A percentile compares a stretch with the other conserved stretches of the same genome.
These are phyloP conservation scores for Smallanthus sonchifolius DNA, from an alignment of 129 eudicot species.

Conservation along the genomic window DNA sequence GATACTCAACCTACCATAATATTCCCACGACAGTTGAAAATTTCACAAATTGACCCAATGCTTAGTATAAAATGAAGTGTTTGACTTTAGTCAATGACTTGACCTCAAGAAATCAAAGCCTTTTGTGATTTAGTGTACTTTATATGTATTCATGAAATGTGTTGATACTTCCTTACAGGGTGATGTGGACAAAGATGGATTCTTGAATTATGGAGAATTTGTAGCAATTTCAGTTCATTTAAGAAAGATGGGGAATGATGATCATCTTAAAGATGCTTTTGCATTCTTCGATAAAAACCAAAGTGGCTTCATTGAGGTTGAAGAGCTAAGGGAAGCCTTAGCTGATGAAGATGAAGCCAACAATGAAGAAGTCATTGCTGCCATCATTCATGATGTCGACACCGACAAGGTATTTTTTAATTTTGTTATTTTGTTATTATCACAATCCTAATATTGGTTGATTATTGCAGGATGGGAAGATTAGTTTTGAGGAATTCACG, in stretches of 20 bases:
- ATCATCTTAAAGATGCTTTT: slow-evolving; percentile 80
- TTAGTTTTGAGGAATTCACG: slow-evolving; percentile 83
- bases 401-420: slow-evolving; percentile 68
- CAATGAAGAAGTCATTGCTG: slow-evolving; percentile 74
- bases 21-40: not conserved
- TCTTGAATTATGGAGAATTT: slow-evolving; percentile 71
- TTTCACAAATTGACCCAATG: not conserved
- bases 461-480: slow-evolving; percentile 67
- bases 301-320: slow-evolving; percentile 82
- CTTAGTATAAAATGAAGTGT: not conserved
- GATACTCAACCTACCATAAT: not conserved
- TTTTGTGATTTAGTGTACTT: not conserved
- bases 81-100: not conserved
- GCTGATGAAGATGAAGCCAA: slow-evolving; percentile 69
- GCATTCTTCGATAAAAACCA: slow-evolving; percentile 72
- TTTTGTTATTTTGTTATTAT: not conserved
- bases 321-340: slow-evolving; percentile 79
- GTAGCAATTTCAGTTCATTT: slow-evolving; percentile 87
- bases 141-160: slow-evolving; percentile 5
- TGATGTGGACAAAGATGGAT: slow-evolving; percentile 88
- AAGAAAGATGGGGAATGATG: slow-evolving; percentile 86
- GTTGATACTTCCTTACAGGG: slow-evolving; percentile 51
- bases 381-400: slow-evolving; percentile 92
- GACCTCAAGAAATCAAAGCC: not conserved
- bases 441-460: not conserved